A percentile compares a stretch with the other conserved stretches of the same genome.
These are phyloP conservation scores for Artemisia tridentata DNA, from an alignment of 129 eudicot species.

Conservation along the genomic window DNA sequence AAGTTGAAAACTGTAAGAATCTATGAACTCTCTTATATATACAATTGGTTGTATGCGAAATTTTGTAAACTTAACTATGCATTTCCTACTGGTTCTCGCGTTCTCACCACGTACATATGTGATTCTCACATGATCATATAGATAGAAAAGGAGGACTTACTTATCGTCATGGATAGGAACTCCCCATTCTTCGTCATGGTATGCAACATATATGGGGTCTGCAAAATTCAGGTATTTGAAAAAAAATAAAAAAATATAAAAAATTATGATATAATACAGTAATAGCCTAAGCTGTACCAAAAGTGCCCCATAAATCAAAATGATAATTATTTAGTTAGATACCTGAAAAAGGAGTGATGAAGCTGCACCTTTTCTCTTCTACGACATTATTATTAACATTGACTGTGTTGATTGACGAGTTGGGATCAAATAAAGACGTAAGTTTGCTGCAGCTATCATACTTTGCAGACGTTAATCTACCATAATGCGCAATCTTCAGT, in stretches of 20 bases:
- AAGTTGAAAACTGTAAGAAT: too few species aligned
- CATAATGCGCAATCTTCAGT: slow-evolving; percentile 80
- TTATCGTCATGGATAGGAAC: slow-evolving; percentile 79
- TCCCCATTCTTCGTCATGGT: slow-evolving; percentile 97
- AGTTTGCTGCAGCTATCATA: slow-evolving; percentile 38
- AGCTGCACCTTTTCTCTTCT: slow-evolving; percentile 66
- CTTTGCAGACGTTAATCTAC: slow-evolving; percentile 52
- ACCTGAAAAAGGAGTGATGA: slow-evolving; percentile 76
- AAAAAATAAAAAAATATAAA: not conserved
- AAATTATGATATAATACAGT: not conserved
- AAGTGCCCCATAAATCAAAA: too few species aligned
- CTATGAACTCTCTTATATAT: too few species aligned
- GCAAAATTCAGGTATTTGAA: not conserved
- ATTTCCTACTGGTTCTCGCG: too few species aligned
- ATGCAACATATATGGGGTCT: slow-evolving; percentile 76
- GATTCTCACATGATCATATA: not conserved
- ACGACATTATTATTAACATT: slow-evolving; percentile 3
- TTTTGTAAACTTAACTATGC: too few species aligned
- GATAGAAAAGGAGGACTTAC: slow-evolving; percentile 34
- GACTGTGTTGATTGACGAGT: not conserved
- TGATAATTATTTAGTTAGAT: not conserved
- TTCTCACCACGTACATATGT: not conserved
- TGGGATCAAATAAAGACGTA: slow-evolving; percentile 7
- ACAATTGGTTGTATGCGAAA: too few species aligned
- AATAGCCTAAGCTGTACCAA: too few species aligned